Base-by-base conservation (phyloP, 1,284 basidiomycete species). In the Meira miltonrushii region DNA sequence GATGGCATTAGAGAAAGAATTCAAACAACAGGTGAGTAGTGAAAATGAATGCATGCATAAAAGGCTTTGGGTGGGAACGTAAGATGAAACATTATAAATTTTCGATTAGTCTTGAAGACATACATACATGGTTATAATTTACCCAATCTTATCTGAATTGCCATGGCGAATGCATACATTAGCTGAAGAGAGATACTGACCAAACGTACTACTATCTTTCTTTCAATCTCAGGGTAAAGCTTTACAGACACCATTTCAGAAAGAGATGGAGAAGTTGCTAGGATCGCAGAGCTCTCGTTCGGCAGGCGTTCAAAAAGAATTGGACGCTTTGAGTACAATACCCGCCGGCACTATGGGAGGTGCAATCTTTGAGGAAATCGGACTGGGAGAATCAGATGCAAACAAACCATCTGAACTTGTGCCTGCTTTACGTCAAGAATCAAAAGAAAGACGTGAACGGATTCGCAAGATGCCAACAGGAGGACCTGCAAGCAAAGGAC, bases 1-100 rank as follows among this genome's bases (percentile, higher is more conserved):
- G 48, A 72, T 73, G 57, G 74, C 74, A 21, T 67, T 77, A 19
- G 75, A 77, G 37, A 23, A 38, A n/a, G 74, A 74, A 51, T 67
- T 65, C 57, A 41, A 25, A 23, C 39, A 67, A 47, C 55, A 70
- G 69, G 75, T 77, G 65, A 64, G 75, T 68, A 21, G 46, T 11
- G 12, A 1, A 33, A 9, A 1, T 13, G 2, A 57, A 12, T 12
- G 52, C 39, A 19, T 57, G 43, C 47, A 23, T 3, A 43, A 19
- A 21, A 17, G 8, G 57, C 25, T 37, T 33, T 19, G 17, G 21
- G 44, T 55, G 57, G 54, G 43, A 51, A 54, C 39, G 21, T 15
- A 19, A 17, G 54, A 19, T 19, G 13, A 59, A 55, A 54, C 28
- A 33, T 33, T 33, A 8, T 33, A 33, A 33, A 33, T 33, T 33